Evolutionary conservation across 140 eudicot species (phyloP).

Genomic region (Anethum foeniculum): DNA sequence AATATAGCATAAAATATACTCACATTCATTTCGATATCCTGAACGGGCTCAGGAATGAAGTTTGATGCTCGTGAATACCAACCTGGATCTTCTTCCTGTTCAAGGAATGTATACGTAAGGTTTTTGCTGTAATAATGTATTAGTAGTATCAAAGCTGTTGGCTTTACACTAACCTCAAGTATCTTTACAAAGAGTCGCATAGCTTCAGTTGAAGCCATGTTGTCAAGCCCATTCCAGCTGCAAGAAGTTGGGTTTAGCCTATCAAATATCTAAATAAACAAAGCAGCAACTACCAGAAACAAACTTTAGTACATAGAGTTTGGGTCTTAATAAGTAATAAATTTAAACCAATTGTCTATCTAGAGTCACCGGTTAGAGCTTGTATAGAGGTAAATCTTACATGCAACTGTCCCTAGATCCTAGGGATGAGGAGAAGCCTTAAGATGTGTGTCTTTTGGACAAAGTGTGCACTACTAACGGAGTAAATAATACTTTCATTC

Average conservation of each 20-base stretch:
- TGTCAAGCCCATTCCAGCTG: constrained; percentile 96
- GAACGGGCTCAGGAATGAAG: constrained; percentile 54
- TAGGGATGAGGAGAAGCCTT: background rate
- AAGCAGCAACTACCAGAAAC: constrained; percentile 6
- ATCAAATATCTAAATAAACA: background rate
- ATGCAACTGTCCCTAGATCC: background rate
- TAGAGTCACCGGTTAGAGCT: background rate
- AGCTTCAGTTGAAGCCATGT: constrained; percentile 92
- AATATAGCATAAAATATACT: constrained; percentile 24
- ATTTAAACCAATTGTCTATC: background rate
- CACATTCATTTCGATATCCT: constrained; percentile 80
- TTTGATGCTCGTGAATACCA: constrained; percentile 91
- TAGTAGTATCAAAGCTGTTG: background rate
- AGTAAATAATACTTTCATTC: background rate
- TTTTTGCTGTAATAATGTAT: background rate
- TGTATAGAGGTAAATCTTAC: background rate
- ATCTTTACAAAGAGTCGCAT: constrained; percentile 96
- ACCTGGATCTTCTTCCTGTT: constrained; percentile 97
- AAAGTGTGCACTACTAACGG: background rate
- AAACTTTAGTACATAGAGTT: background rate
- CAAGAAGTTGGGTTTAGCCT: constrained; percentile 20
- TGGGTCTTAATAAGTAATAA: background rate
- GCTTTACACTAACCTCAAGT: constrained; percentile 57
- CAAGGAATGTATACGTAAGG: constrained; percentile 8
- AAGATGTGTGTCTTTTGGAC: background rate